Conservation (phyloP, 768 basidiomycete species). For the Termitomyces sp. region DNA sequence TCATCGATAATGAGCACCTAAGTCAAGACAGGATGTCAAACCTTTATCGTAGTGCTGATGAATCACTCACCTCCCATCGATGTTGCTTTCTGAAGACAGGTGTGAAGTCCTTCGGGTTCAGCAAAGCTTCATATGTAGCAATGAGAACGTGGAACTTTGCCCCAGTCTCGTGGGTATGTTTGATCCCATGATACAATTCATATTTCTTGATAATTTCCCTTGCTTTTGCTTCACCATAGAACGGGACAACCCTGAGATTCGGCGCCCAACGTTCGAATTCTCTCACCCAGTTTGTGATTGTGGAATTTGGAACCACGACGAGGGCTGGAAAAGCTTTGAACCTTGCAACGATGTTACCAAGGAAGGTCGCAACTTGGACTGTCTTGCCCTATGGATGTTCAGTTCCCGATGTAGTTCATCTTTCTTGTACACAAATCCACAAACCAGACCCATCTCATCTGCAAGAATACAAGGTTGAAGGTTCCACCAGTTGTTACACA, state of each 20-base stretch:
- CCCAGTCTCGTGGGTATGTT: slow-evolving; percentile 35
- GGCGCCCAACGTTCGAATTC: slow-evolving; percentile 91
- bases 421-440: slow-evolving; percentile 3
- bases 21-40: neutral
- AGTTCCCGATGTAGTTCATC: neutral
- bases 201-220: slow-evolving; percentile 77
- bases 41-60: neutral
- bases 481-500: slow-evolving; percentile 86
- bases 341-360: slow-evolving; percentile 57
- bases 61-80: slow-evolving; percentile 70
- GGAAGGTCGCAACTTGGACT: slow-evolving; percentile 83
- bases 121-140: slow-evolving; percentile 88
- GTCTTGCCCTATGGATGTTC: slow-evolving; percentile 66
- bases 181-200: slow-evolving; percentile 65
- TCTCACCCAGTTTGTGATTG: slow-evolving; percentile 91
- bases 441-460: slow-evolving; percentile 94
- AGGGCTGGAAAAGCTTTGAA: slow-evolving; percentile 72
- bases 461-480: slow-evolving; percentile 84
- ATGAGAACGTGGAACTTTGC: slow-evolving; percentile 86
- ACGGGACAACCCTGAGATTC: slow-evolving; percentile 71
- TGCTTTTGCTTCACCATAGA: slow-evolving; percentile 74
- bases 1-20: slow-evolving; percentile 86
- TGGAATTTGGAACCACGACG: slow-evolving; percentile 94
- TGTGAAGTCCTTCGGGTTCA: slow-evolving; percentile 60
- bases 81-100: slow-evolving; percentile 75